phyloP scores from a whole-genome alignment of 2,329 filamentous ascomycete species.

The Apiospora hydei region DNA sequence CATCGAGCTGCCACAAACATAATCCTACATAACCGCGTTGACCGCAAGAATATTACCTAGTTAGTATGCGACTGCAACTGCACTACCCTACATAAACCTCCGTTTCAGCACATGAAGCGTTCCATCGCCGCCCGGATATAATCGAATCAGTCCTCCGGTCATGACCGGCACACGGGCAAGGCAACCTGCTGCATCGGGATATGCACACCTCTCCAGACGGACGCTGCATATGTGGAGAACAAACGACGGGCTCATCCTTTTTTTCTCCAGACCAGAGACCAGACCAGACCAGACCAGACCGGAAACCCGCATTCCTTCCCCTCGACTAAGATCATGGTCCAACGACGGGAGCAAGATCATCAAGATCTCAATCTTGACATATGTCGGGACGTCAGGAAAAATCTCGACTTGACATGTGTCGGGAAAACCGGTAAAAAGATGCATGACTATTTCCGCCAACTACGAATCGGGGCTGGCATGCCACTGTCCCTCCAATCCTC shows the following conservation, averaged over 20 bases:
- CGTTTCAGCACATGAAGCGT: neutral
- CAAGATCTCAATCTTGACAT: neutral
- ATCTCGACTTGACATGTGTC: neutral
- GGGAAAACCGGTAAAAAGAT: neutral
- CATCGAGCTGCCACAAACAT: neutral
- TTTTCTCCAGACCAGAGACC: neutral
- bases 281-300: neutral
- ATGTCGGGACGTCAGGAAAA: neutral
- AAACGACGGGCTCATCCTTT: neutral
- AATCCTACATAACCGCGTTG: neutral
- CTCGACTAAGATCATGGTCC: constrained; percentile 13
- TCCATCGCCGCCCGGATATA: neutral
- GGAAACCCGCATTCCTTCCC: neutral
- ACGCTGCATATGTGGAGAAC: neutral
- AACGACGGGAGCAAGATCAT: neutral
- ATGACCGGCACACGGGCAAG: neutral
- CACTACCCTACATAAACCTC: neutral
- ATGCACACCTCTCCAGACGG: neutral
- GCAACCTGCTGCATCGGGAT: neutral
- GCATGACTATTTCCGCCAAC: neutral
- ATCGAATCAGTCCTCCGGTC: neutral
- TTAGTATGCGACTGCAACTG: neutral
- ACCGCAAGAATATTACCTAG: neutral
- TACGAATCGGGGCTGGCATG: neutral
- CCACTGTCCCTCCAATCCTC: no score